Evolutionary conservation across 2,329 filamentous ascomycete genomes (phyloP), one percentile per base, ranked within the genome.

Genomic region (Coleophoma cylindrospora): DNA sequence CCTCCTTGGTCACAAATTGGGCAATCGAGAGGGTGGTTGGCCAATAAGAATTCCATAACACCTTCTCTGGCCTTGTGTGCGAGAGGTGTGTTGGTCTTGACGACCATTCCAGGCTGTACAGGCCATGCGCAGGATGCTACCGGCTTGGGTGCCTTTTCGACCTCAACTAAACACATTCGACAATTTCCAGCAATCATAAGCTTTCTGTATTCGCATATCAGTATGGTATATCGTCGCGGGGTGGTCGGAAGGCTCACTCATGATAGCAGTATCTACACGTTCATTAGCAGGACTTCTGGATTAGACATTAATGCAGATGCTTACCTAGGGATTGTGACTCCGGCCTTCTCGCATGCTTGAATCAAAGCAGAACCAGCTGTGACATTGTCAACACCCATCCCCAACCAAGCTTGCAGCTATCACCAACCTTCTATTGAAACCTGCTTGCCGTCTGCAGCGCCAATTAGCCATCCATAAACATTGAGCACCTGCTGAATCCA

Each of bases 121-220:
- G 94, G 94, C 94, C 94, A 99, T 62, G 94, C 94, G 73, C 94
- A 99, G 56, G 94, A 99, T 63, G 94, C 94, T 50, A 97, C 91
- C 53, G 94, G 94, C 75, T 99, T 99, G 52, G 94, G 94, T 54
- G 90, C 89, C 72, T 84, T 84, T 76, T 97, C 94, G 60, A 99
- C 94, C 77, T 99, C 94, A 66, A 99, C 94, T 66, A 99, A 76
- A 74, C 94, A 99, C 94, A 99, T 99, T 76, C 94, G 91, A 73
- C 94, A 99, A 75, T 97, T 99, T 73, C 94, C 94, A 66, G 94
- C 94, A 79, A 99, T 96, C 86, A 95, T 91, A 62, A 99, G 81
- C 76, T 99, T 97, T 70, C 89, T 92, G 66, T 64, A 49, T 47
- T 59, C 47, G 55, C 53, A 50, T 47, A 60, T 62, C 54, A 59